A percentile compares a stretch with the other conserved stretches of the same genome.
phyloP scores from a whole-genome alignment of 148 eudicot genomes.

The Drosera capensis region DNA sequence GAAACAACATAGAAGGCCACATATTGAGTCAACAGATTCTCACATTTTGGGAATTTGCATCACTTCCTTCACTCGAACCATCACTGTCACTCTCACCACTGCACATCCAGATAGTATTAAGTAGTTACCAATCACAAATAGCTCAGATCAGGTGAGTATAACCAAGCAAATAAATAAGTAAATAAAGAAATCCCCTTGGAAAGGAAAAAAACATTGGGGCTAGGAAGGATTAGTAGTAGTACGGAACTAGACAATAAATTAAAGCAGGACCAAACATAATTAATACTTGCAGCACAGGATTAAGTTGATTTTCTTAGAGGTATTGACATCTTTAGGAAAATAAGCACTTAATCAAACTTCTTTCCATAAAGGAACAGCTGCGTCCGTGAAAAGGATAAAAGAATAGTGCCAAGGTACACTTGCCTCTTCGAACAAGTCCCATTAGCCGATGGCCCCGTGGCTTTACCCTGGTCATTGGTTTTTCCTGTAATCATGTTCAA shows the following conservation, averaged over 20 bases:
- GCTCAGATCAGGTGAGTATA: not conserved
- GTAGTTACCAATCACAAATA: conserved; percentile 2
- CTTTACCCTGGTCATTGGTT: conserved; percentile 52
- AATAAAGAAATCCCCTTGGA: too few relatives aligned
- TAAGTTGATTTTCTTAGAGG: too few relatives aligned
- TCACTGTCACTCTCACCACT: conserved; percentile 88
- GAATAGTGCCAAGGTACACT: too few relatives aligned
- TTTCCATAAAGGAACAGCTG: too few relatives aligned
- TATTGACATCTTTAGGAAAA: too few relatives aligned
- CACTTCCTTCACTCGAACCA: conserved; percentile 97
- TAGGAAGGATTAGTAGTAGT: too few relatives aligned
- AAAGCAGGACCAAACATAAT: too few relatives aligned
- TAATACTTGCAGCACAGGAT: too few relatives aligned
- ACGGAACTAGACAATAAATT: too few relatives aligned
- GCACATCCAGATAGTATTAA: conserved; percentile 16
- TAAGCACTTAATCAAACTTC: too few relatives aligned
- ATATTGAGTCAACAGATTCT: conserved; percentile 12
- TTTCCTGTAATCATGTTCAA: conserved; percentile 90
- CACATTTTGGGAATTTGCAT: conserved; percentile 84
- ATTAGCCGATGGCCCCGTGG: conserved; percentile 47
- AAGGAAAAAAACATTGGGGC: too few relatives aligned
- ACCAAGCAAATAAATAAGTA: not conserved
- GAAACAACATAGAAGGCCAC: not conserved
- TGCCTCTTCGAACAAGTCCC: conserved; percentile 87
- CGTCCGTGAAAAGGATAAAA: too few relatives aligned